phyloP scores from a whole-genome alignment of 1,284 basidiomycete species.

The Stygiomarasmius scandens region DNA sequence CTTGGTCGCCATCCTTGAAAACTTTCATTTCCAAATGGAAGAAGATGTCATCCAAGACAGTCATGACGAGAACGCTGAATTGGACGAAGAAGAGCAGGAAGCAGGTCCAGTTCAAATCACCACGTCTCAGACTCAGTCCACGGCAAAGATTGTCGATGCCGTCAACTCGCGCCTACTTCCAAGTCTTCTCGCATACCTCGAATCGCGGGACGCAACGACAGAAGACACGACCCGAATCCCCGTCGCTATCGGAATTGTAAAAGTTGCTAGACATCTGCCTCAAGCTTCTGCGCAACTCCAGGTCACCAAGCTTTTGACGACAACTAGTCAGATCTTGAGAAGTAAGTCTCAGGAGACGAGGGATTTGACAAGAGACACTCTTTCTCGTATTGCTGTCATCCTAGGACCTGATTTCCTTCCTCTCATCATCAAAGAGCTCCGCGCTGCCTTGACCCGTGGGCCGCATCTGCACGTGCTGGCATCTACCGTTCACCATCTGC shows the following conservation, averaged over 20 bases:
- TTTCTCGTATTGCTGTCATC: conserved; percentile 80
- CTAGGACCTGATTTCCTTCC: conserved; percentile 80
- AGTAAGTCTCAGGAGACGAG: conserved; percentile 95
- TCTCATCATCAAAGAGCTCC: conserved; percentile 78
- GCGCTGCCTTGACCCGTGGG: conserved; percentile 83
- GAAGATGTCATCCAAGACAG: conserved; percentile 29
- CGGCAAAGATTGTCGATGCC: conserved; percentile 69
- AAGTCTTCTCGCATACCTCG: conserved; percentile 74
- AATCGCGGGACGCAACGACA: conserved; percentile 79
- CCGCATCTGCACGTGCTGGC: conserved; percentile 95
- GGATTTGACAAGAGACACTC: conserved; percentile 84
- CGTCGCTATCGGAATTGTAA: conserved; percentile 85
- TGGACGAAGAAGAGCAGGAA: conserved; percentile 33
- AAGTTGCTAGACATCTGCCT: conserved; percentile 85
- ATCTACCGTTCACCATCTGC: conserved; percentile 81
- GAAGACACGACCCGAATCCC: conserved; percentile 89
- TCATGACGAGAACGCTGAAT: conserved; percentile 35
- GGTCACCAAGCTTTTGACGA: conserved; percentile 79
- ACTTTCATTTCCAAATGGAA: conserved; percentile 90
- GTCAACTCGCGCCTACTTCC: conserved; percentile 81
- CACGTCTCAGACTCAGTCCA: conserved; percentile 25
- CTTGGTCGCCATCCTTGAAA: conserved; percentile 85
- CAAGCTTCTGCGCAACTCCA: conserved; percentile 69
- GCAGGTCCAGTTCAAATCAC: conserved; percentile 14
- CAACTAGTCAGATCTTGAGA: conserved; percentile 85